Evolutionary conservation across 768 basidiomycete genomes (phyloP), one percentile per base, ranked within the genome.

Genomic region (Auriscalpium microsporum): DNA sequence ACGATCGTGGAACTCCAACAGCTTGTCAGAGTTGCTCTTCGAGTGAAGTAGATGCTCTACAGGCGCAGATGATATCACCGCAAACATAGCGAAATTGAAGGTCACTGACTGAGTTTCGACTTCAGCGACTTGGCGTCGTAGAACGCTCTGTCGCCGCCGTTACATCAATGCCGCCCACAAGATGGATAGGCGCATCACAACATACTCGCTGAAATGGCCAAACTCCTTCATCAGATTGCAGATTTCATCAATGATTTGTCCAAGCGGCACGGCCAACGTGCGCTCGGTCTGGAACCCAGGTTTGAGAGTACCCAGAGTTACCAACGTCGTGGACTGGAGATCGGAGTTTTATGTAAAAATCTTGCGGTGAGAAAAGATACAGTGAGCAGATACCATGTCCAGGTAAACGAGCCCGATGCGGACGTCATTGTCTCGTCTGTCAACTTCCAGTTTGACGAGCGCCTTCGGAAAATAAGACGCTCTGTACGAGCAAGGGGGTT

Each of bases 171-270:
- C 2, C 28, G n/a, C 23, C 16, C 9, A 17, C 28, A 3, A 40
- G 23, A 42, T 37, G 17, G 17, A 48, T 4, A 19, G 16, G 17
- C 8, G 23, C 40, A 19, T 14, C 10, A 4, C 19, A 35, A 52
- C 56, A 14, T 4, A 56, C 56, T 56, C 56, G 56, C 56, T 53
- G 50, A 56, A 56, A 35, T 48, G 51, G 34, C 56, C 56, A 17
- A 56, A 56, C 21, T 56, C 56, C 46, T 48, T 54, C 56, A 56
- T 56, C 51, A 56, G 42, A 16, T 28, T 9, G 14, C 37, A 46
- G 13, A 56, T 53, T 8, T 45, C 28, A 14, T 33, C 37, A 17
- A 56, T 45, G 23, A 53, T 38, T 8, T 19, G 11, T 21, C 42
- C 56, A 44, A 56, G 56, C 34, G 56, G 56, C 23, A 19, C n/a